These are phyloP conservation scores for Phoenix dactylifera DNA, from an alignment of 176 grass and related monocot species.

Conservation along the genomic window DNA sequence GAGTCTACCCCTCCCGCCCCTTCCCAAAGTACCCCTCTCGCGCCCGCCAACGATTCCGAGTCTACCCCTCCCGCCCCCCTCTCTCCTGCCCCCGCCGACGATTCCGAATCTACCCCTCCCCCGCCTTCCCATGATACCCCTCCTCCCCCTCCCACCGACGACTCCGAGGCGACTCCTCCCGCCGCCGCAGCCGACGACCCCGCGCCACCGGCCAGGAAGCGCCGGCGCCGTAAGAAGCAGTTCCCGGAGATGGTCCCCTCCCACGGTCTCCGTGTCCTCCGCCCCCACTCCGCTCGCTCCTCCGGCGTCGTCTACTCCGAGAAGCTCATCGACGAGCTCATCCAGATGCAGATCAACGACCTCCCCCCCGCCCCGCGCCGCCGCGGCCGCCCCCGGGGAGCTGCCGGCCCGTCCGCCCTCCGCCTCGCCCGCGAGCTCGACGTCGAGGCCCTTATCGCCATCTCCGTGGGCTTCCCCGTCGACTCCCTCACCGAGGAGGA, in stretches of 20 bases:
- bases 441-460: conserved; percentile 76
- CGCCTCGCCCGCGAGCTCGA: conserved; percentile 90
- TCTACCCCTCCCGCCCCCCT: not conserved
- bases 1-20: too few relatives aligned
- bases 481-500: conserved; percentile 89
- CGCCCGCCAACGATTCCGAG: not conserved
- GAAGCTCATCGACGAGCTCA: conserved; percentile 26
- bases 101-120: conserved; percentile 17
- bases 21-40: too few relatives aligned
- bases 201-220: conserved; percentile 22
- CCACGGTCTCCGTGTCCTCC: conserved; percentile 46
- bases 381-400: conserved; percentile 17
- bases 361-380: conserved; percentile 23
- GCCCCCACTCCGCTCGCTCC: conserved; percentile 26
- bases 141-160: conserved; percentile 5
- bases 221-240: conserved; percentile 93
- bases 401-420: conserved; percentile 64
- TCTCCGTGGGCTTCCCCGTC: conserved; percentile 73
- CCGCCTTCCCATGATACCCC: conserved; percentile 17
- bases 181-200: conserved; percentile 9
- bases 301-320: conserved; percentile 16
- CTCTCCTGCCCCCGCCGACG: conserved; percentile 28
- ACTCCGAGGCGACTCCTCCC: conserved; percentile 1
- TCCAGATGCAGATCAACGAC: conserved; percentile 23
- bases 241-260: conserved; percentile 90